Conservation (phyloP, 2,329 filamentous ascomycete species). For the Mycogone perniciosa region DNA sequence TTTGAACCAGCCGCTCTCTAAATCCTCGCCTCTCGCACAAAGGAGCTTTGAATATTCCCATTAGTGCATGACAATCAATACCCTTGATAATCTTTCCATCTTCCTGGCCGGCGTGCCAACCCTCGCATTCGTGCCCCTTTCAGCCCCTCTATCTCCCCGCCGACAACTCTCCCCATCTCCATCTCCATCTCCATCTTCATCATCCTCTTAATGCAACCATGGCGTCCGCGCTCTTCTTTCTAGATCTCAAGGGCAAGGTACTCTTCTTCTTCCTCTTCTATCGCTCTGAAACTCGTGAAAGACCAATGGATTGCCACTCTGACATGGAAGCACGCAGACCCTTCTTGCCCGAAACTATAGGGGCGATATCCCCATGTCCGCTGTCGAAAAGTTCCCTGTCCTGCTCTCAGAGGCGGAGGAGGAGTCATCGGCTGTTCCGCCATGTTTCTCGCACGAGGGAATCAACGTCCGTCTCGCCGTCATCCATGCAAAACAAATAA, state of each 20-base stretch:
- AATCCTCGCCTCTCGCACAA: neutral
- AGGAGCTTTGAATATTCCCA: neutral
- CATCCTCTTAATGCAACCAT: slow-evolving; percentile 44
- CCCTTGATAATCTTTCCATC: slow-evolving; percentile 2
- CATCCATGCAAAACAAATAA: slow-evolving; percentile 4
- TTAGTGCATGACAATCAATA: slow-evolving; percentile 1
- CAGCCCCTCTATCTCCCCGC: slow-evolving; percentile 16
- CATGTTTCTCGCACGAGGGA: slow-evolving; percentile 96
- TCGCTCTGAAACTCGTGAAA: neutral
- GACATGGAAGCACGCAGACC: slow-evolving; percentile 54
- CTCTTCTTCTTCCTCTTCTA: neutral
- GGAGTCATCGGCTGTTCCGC: slow-evolving; percentile 93
- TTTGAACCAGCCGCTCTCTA: neutral
- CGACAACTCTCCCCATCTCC: slow-evolving; percentile 10
- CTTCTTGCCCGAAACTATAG: slow-evolving; percentile 97
- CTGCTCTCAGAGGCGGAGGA: slow-evolving; percentile 97
- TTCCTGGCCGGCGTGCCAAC: slow-evolving; percentile 18
- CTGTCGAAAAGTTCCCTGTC: slow-evolving; percentile 94
- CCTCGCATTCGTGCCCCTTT: slow-evolving; percentile 18
- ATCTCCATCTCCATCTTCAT: slow-evolving; percentile 19
- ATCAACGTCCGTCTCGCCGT: slow-evolving; percentile 68
- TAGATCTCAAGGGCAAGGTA: slow-evolving; percentile 99
- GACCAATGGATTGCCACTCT: neutral
- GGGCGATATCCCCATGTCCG: slow-evolving; percentile 98
- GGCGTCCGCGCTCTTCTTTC: slow-evolving; percentile 97